phyloP scores from a whole-genome alignment of 2,329 filamentous ascomycete species.

The Sporothrix sp. region DNA sequence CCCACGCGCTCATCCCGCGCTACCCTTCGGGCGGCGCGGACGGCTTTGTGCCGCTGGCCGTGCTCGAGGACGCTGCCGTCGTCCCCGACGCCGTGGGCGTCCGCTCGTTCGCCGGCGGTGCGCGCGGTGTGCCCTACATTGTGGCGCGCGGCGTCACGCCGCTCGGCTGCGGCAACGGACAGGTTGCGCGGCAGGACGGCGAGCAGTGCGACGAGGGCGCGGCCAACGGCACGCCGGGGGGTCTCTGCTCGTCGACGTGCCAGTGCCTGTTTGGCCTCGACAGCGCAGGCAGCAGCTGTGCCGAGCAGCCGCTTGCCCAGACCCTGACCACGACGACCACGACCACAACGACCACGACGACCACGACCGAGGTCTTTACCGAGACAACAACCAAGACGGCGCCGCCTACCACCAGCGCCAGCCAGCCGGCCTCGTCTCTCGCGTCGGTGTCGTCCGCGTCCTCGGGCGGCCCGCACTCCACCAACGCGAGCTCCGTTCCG shows the following conservation, averaged over 20 bases:
- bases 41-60: slow-evolving; percentile 31
- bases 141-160: slow-evolving; percentile 33
- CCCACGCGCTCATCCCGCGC: slow-evolving; percentile 31
- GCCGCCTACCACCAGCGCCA: neutral
- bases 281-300: slow-evolving; percentile 11
- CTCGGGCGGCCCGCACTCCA: neutral
- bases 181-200: slow-evolving; percentile 24
- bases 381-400: neutral
- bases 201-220: slow-evolving; percentile 33
- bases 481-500: neutral
- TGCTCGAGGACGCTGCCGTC: slow-evolving; percentile 24
- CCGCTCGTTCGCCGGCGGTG: slow-evolving; percentile 27
- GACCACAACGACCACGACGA: slow-evolving; percentile 1
- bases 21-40: slow-evolving; percentile 28
- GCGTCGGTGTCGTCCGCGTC: neutral
- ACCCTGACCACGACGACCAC: neutral
- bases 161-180: slow-evolving; percentile 31
- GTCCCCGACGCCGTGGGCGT: slow-evolving; percentile 25
- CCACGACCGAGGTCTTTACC: neutral
- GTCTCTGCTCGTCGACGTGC: slow-evolving; percentile 30
- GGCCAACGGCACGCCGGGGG: slow-evolving; percentile 24
- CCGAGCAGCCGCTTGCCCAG: neutral
- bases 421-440: neutral
- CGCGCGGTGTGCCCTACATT: slow-evolving; percentile 32
- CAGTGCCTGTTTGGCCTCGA: slow-evolving; percentile 26